Conservation (phyloP, 176 grass and related monocot genomes). For the Raddia guianensis region DNA sequence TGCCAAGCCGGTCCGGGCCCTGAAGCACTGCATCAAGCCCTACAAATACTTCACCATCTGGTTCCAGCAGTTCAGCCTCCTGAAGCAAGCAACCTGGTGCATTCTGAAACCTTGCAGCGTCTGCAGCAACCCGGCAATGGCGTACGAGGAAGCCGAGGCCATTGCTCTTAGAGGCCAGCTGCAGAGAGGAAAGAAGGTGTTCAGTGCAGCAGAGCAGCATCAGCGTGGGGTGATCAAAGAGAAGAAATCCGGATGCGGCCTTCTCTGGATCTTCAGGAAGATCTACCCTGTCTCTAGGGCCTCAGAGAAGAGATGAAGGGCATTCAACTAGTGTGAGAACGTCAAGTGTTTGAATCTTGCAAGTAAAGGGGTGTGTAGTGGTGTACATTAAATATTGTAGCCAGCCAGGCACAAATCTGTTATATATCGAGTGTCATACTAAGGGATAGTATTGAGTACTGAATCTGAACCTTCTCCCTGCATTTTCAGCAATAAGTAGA, state of each 20-base stretch:
- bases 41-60: conserved; percentile 11
- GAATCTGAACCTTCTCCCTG: background rate
- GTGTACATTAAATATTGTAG: background rate
- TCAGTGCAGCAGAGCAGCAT: background rate
- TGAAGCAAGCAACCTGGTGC: background rate
- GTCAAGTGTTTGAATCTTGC: background rate
- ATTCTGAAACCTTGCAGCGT: background rate
- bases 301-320: background rate
- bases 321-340: background rate
- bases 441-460: background rate
- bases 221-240: conserved; percentile 3
- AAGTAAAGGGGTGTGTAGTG: background rate
- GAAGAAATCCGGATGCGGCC: background rate
- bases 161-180: conserved; percentile 1
- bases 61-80: background rate
- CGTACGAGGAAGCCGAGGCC: conserved; percentile 36
- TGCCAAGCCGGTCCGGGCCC: conserved; percentile 6
- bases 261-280: background rate
- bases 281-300: background rate
- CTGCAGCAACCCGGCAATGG: conserved; percentile 1
- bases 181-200: background rate
- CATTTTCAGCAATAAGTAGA: too few relatives aligned
- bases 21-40: background rate
- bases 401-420: background rate
- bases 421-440: background rate